phyloP scores from a whole-genome alignment of 2,329 filamentous ascomycete species.

The Lachnellula occidentalis region DNA sequence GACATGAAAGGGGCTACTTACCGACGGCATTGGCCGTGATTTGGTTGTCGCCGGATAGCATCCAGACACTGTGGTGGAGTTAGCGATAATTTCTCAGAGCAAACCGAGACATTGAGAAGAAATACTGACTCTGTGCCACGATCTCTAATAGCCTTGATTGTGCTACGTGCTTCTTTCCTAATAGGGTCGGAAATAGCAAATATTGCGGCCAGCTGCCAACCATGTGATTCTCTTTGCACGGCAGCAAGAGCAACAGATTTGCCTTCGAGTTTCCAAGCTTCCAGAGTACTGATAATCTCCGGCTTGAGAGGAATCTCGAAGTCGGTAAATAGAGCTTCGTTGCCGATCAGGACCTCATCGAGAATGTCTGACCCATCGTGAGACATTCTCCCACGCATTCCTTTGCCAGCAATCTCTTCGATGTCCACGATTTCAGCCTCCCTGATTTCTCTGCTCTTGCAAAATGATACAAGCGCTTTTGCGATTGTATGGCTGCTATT shows the following conservation, averaged over 20 bases:
- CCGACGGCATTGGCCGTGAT: conserved; percentile 80
- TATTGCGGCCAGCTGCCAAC: conserved; percentile 54
- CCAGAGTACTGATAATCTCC: conserved; percentile 35
- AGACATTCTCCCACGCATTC: conserved; percentile 49
- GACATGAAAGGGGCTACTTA: conserved; percentile 6
- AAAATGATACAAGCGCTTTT: conserved; percentile 62
- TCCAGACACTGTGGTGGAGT: conserved; percentile 54
- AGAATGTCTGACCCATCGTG: no score
- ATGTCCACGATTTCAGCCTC: conserved; percentile 38
- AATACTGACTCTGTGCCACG: conserved; percentile 49
- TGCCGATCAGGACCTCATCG: conserved; percentile 58
- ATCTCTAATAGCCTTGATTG: conserved; percentile 59
- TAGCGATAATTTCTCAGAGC: no score
- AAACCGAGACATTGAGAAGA: no score
- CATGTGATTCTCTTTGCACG: conserved; percentile 27
- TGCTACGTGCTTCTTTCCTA: conserved; percentile 61
- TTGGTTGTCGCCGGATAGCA: conserved; percentile 89
- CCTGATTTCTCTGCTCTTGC: conserved; percentile 34
- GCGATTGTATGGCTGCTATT: conserved; percentile 72
- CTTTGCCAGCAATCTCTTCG: conserved; percentile 66
- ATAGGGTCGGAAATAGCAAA: conserved; percentile 79
- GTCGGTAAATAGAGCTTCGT: conserved; percentile 62
- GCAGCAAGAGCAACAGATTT: conserved; percentile 60
- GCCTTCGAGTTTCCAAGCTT: conserved; percentile 56
- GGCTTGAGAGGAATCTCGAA: conserved; percentile 37